These are phyloP conservation scores for Mycena indigotica DNA, from an alignment of 768 basidiomycete genomes.

Conservation along the genomic window DNA sequence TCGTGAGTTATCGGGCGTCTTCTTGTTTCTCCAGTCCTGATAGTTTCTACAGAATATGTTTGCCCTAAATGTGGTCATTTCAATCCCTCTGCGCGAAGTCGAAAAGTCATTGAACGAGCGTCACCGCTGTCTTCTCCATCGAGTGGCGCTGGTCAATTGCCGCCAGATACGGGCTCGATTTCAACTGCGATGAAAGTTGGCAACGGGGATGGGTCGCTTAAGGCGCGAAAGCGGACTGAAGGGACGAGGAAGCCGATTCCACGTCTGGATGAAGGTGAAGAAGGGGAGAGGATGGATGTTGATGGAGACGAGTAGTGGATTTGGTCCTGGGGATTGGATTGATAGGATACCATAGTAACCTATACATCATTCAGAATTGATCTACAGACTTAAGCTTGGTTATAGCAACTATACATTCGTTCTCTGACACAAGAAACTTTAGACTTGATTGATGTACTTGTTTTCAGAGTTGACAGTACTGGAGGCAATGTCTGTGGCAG, in stretches of 20 bases:
- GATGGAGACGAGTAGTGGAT: not conserved
- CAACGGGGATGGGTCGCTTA: not conserved
- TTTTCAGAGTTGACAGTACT: too few species aligned
- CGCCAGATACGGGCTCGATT: not conserved
- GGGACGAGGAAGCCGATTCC: too few species aligned
- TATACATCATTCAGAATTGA: not conserved
- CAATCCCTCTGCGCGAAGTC: constrained; percentile 54
- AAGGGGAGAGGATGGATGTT: not conserved
- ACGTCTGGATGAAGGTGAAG: not conserved
- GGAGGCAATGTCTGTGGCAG: too few species aligned
- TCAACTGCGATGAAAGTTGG: not conserved
- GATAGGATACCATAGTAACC: not conserved
- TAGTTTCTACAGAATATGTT: constrained; percentile 61
- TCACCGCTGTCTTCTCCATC: constrained; percentile 14
- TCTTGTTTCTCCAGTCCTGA: constrained; percentile 9
- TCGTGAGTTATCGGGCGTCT: constrained; percentile 53
- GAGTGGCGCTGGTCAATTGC: constrained; percentile 17
- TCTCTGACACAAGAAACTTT: not conserved
- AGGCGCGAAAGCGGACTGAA: not conserved
- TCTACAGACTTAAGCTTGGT: too few species aligned
- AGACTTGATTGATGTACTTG: not conserved
- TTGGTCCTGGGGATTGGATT: not conserved
- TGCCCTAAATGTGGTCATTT: constrained; percentile 88
- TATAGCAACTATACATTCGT: not conserved
- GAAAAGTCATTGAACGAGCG: constrained; percentile 29